Evolutionary conservation across 1,139 yeast species (phyloP), one percentile per base, ranked within the genome.

Genomic region (Magnusiomyces fungicola): DNA sequence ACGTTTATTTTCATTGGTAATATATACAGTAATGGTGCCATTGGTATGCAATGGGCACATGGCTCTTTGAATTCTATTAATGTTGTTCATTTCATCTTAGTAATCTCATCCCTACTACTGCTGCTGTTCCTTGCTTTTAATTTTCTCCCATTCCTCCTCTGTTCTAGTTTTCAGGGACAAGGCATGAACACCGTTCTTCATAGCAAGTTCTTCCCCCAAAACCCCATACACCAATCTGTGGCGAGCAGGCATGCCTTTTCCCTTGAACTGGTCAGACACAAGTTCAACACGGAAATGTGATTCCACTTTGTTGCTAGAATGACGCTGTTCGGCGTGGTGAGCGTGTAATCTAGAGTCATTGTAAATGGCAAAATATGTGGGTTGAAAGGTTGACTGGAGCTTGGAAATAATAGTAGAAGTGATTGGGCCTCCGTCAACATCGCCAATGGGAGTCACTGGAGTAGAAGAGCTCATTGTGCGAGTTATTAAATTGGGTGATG

Each of bases 331-430:
- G 50, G 81, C 83, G 65, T 92, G 98, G 58, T 88, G 94, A 2
- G 90, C 79, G 66, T 92, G 98, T 64, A 85, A 84, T 65, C 80
- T 80, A 2, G 96, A 87, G 66, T 92, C 97, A 64, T 92, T 92
- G 54, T 72, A 73, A 23, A 88, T 72, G 48, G 75, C 76, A 42
- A 87, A 69, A 50, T 62, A 67, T 0, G 70, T 55, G 0, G 92
- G 87, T 7, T 72, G 65, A 54, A 85, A 72, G 9, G 68, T 66
- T 2, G 60, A 55, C 23, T 65, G 59, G 21, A 86, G 61, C 59
- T 81, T 81, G 6, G 66, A 56, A 29, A 66, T 66, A 38, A 83
- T 80, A 36, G 70, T 61, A 14, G 65, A 61, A 51, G 83, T 82
- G 34, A 81, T 72, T 3, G 85, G 83, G 2, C 50, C 54, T 30